Base-by-base conservation (phyloP, 1,284 basidiomycete genomes). In the Rhodotorula sp. region DNA sequence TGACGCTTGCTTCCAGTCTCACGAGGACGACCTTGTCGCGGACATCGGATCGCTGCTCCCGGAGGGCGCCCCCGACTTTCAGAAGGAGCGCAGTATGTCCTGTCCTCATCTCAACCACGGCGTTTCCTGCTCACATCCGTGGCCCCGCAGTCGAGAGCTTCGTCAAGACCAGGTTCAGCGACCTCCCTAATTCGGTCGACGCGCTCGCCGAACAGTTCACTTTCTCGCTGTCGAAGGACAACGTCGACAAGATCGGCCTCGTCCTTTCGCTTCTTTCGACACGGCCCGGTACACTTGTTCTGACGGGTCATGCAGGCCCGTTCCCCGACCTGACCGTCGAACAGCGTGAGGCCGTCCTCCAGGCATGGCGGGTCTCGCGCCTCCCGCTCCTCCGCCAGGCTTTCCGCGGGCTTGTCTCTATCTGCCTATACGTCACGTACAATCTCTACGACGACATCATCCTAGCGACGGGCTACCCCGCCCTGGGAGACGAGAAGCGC, bases 381-480 rank as follows among this genome's bases (percentile, higher is more conserved):
- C 37, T 75, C 41, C 50, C 66, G 2, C 44, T 72, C 53, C 54
- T 73, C 37, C 68, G 74, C 51, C 61, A 64, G n/a, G 58, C 60
- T 3, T 73, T 64, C 61, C 65, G 71, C 19, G 74, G 66, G 4
- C 55, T 75, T 51, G 67, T 62, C n/a, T 63, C 68, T 0, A 48
- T 75, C 54, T 54, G 64, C 2, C 44, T 75, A n/a, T 75, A 61
- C 55, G 71, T 73, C 48, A 64, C 62, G 22, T 75, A 73, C 69
- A 73, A 67, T 41, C 37, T 61, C 27, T 68, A 64, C 62, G 64
- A 71, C 56, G 61, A 73, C 27, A 48, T 71, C 27, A 34, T 67
- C 27, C 41, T 54, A 51, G 74, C 69, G 7, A 71, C 65, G 10
- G 74, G 74, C 15, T 76, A 59, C 62, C 74, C 74, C 0, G 66